Evolutionary conservation across 1,284 basidiomycete species (phyloP), one percentile per base, ranked within the genome.

Genomic region (Malassezia equina): DNA sequence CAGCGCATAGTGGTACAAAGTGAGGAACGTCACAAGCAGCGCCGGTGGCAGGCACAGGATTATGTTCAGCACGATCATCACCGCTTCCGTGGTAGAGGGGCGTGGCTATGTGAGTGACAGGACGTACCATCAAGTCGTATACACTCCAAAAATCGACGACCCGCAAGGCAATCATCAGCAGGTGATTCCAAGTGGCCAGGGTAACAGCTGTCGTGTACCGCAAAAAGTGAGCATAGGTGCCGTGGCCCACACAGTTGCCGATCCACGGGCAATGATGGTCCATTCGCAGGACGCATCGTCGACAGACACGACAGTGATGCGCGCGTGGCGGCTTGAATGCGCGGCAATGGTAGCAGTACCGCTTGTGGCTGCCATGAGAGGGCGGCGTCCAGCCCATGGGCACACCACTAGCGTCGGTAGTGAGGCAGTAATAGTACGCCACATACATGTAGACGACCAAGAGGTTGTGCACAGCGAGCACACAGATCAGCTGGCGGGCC

Each of bases 121-220:
- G 19, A 29, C 28, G 52, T 42, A 13, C 48, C 45, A 50, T 56
- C 47, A 47, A 39, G 21, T 52, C 32, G 40, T 62, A 58, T 9
- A 41, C 31, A 27, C 63, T 65, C 62, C 66, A 71, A 36, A 31
- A 55, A 43, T 73, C 71, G 29, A 59, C 43, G 8, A 69, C 66
- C 11, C 66, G 59, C 32, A 55, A 25, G 11, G 54, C 53, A 34
- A 66, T 45, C 59, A 68, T 60, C 17, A 42, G 42, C 5, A 71
- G 51, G 46, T 64, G 66, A 27, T 58, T 63, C 23, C 54, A 77
- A 71, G 87, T 89, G 7, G 88, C 83, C n/a, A 90, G 39, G 70
- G 93, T 87, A 52, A 98, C 90, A 65, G 81, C 90, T 75, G 90
- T 84, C 2, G 95, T 81, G 77, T 95, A 95, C 19, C 90, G 85